Conservation (phyloP, 371 early-diverging fungal species). For the Batrachochytrium dendrobatidis region DNA sequence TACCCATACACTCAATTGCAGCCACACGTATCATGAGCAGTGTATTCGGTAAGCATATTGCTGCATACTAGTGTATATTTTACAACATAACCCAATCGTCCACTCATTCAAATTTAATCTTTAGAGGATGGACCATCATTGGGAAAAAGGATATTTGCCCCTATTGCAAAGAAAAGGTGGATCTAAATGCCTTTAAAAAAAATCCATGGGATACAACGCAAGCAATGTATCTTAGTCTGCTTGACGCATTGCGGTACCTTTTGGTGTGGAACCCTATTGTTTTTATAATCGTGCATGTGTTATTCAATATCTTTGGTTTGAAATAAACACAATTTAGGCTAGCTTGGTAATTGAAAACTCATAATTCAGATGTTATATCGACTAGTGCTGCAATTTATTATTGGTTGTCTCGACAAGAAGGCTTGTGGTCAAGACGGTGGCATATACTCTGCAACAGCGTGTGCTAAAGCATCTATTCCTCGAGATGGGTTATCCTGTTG, state of each 20-base stretch:
- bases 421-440: no score
- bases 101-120: no score
- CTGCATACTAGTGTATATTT: neutral
- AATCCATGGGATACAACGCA: slow-evolving; percentile 67
- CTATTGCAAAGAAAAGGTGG: slow-evolving; percentile 89
- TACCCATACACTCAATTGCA: slow-evolving; percentile 59
- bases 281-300: slow-evolving; percentile 23
- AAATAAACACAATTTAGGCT: neutral
- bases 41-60: slow-evolving; percentile 62
- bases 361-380: no score
- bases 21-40: slow-evolving; percentile 78
- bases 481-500: no score
- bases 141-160: slow-evolving; percentile 93
- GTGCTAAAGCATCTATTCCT: no score
- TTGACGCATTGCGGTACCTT: slow-evolving; percentile 75
- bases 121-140: slow-evolving; percentile 83
- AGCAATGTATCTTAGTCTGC: slow-evolving; percentile 64
- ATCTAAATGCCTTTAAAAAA: slow-evolving; percentile 63
- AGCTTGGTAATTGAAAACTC: no score
- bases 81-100: no score
- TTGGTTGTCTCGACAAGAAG: no score
- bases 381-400: no score
- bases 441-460: no score
- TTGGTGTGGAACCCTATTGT: slow-evolving; percentile 70
- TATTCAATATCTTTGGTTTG: slow-evolving; percentile 25